A percentile compares a stretch with the other conserved stretches of the same genome.
Evolutionary conservation across 2,329 filamentous ascomycete genomes (phyloP).

Genomic region (Didymella arachidicola): DNA sequence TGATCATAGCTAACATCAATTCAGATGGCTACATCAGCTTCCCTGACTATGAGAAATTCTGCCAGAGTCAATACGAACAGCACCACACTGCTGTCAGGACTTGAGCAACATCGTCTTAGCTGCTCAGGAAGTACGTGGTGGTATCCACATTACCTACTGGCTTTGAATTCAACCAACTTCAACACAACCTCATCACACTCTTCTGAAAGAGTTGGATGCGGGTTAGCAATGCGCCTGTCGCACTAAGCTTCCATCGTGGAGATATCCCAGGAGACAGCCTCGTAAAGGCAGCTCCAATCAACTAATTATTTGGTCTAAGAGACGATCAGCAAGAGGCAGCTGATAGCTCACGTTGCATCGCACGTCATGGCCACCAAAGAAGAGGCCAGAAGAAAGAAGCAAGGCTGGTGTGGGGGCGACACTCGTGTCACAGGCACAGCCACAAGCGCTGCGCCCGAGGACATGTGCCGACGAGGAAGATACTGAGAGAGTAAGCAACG

Average conservation of each 20-base stretch:
- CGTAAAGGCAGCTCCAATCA: background rate
- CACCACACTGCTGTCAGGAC: constrained; percentile 44
- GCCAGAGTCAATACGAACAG: constrained; percentile 52
- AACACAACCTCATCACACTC: background rate
- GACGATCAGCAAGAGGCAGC: background rate
- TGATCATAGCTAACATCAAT: constrained; percentile 25
- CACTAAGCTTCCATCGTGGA: background rate
- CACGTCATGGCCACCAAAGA: constrained; percentile 4
- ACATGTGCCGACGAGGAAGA: background rate
- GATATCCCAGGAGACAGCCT: background rate
- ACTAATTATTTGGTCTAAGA: background rate
- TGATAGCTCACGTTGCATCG: constrained; percentile 4
- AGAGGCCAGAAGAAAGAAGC: constrained; percentile 21
- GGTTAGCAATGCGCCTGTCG: background rate
- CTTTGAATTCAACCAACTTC: background rate
- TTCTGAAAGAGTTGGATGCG: background rate
- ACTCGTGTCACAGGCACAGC: constrained; percentile 25
- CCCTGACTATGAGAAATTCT: constrained; percentile 73
- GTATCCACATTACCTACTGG: constrained; percentile 9
- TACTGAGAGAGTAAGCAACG: background rate
- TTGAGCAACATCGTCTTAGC: constrained; percentile 27
- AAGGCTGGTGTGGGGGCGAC: constrained; percentile 25
- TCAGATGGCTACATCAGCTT: constrained; percentile 73
- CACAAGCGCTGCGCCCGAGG: constrained; percentile 24
- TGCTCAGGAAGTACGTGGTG: constrained; percentile 1